Conservation (phyloP, 2,329 filamentous ascomycete genomes). For the Macrophomina phaseolina region DNA sequence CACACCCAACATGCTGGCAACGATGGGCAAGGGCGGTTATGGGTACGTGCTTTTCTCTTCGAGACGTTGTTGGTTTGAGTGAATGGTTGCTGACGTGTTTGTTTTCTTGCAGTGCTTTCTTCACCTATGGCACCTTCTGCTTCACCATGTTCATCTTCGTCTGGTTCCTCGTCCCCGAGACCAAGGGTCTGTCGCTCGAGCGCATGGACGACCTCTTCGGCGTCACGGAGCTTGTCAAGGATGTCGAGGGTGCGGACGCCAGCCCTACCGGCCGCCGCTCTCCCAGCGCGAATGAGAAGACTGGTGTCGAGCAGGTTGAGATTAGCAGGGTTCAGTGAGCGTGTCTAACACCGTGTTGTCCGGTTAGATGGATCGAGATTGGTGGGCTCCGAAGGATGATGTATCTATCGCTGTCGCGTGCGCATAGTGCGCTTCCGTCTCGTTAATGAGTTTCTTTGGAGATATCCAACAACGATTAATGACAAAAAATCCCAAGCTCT, state of each 20-base stretch:
- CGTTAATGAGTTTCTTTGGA: neutral
- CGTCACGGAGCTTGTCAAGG: constrained; percentile 54
- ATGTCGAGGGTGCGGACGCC: constrained; percentile 6
- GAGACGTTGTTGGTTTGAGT: too few relatives aligned
- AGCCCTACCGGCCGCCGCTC: neutral
- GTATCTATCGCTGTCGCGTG: neutral
- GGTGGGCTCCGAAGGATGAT: neutral
- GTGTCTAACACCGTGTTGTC: neutral
- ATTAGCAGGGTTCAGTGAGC: neutral
- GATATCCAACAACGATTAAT: neutral
- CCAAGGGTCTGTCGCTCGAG: constrained; percentile 68
- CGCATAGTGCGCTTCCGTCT: neutral
- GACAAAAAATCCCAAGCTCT: too few relatives aligned
- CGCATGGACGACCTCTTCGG: constrained; percentile 72
- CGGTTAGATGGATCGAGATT: neutral
- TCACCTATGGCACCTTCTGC: constrained; percentile 72
- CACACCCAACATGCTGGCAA: constrained; percentile 70
- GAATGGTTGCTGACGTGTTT: constrained; percentile 29
- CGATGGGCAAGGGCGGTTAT: constrained; percentile 51
- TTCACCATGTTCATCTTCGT: constrained; percentile 69
- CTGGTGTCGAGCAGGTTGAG: constrained; percentile 17
- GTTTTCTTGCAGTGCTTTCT: constrained; percentile 62
- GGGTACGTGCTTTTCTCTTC: constrained; percentile 1
- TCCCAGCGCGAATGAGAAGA: constrained; percentile 10
- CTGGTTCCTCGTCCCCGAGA: constrained; percentile 74